These are phyloP conservation scores for Gryganskiella cystojenkinii DNA, from an alignment of 192 early-diverging fungal species.

Conservation along the genomic window DNA sequence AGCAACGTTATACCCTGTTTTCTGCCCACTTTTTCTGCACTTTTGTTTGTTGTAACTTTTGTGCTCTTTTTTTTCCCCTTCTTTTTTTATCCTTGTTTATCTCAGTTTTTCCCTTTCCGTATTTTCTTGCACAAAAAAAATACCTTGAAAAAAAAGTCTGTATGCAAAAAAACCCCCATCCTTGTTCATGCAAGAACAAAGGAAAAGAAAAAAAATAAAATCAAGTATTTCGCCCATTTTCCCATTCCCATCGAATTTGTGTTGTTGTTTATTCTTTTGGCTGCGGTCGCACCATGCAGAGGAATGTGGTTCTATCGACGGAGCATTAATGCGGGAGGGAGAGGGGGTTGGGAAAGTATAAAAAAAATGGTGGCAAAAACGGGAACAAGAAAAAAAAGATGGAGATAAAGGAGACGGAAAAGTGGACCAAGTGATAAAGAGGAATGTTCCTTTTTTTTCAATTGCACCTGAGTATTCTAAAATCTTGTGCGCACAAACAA, in stretches of 20 bases:
- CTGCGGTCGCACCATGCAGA: not conserved
- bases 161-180: not conserved
- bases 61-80: not conserved
- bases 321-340: not conserved
- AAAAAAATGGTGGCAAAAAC: not conserved
- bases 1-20: not conserved
- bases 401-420: no score
- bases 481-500: no score
- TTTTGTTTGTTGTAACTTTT: constrained; percentile 5
- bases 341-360: no score
- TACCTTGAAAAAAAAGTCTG: constrained; percentile 3
- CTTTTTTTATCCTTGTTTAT: not conserved
- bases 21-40: constrained; percentile 1
- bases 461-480: no score
- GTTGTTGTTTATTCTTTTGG: no score
- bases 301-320: not conserved
- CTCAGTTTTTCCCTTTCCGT: constrained; percentile 4
- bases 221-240: no score
- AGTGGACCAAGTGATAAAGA: not conserved
- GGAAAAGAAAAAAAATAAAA: constrained; percentile 2
- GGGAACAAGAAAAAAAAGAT: not conserved
- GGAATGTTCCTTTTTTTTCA: no score
- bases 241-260: no score
- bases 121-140: constrained; percentile 7
- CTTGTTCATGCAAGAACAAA: not conserved